Conservation (phyloP, 1,284 basidiomycete species). For the Malassezia psittaci region DNA sequence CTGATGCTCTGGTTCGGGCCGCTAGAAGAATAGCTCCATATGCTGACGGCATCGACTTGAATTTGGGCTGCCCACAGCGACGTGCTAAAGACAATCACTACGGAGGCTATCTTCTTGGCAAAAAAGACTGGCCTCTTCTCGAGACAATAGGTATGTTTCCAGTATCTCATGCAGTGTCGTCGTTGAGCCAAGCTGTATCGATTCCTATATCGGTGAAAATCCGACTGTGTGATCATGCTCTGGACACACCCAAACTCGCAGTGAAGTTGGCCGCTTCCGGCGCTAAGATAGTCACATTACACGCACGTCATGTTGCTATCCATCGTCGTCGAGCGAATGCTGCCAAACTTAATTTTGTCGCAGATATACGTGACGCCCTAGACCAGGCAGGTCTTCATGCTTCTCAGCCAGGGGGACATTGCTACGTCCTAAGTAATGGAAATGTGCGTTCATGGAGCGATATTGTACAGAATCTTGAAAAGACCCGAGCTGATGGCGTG, state of each 20-base stretch:
- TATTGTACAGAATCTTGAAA: slow-evolving; percentile 53
- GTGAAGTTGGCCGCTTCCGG: slow-evolving; percentile 57
- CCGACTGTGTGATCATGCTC: slow-evolving; percentile 50
- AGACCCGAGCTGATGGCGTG: slow-evolving; percentile 61
- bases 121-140: slow-evolving; percentile 60
- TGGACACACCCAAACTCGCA: slow-evolving; percentile 56
- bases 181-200: slow-evolving; percentile 31
- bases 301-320: slow-evolving; percentile 62
- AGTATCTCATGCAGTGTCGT: slow-evolving; percentile 50
- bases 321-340: slow-evolving; percentile 59
- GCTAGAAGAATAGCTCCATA: slow-evolving; percentile 55
- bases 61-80: slow-evolving; percentile 63
- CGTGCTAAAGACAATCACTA: slow-evolving; percentile 59
- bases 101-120: slow-evolving; percentile 62
- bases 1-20: slow-evolving; percentile 55
- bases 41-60: slow-evolving; percentile 56
- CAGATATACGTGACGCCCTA: slow-evolving; percentile 51
- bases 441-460: slow-evolving; percentile 60
- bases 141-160: slow-evolving; percentile 50
- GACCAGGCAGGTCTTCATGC: slow-evolving; percentile 34
- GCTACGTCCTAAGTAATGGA: slow-evolving; percentile 64
- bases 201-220: slow-evolving; percentile 59
- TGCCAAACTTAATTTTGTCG: slow-evolving; percentile 58
- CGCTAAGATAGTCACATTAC: slow-evolving; percentile 60
- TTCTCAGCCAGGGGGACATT: slow-evolving; percentile 34